phyloP scores from a whole-genome alignment of 768 basidiomycete genomes.

The Bullera alba region DNA sequence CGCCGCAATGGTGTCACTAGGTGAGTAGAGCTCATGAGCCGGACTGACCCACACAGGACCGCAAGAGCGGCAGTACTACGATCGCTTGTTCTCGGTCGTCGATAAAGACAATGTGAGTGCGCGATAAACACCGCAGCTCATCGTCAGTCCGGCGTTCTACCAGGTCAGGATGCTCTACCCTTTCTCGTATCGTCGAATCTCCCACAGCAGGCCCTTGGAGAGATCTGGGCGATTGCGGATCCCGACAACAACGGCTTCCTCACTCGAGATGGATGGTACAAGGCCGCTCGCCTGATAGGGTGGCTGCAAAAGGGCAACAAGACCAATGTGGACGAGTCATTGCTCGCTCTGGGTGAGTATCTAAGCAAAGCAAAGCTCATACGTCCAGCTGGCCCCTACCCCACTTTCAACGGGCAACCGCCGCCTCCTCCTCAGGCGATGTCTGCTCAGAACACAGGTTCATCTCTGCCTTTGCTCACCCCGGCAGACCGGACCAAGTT shows the following conservation, averaged over 20 bases:
- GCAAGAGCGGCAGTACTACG: conserved; percentile 43
- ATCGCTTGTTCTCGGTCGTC: conserved; percentile 37
- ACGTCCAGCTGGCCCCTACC: conserved; percentile 67
- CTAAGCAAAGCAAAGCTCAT: neutral
- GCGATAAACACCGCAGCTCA: neutral
- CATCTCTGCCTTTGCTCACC: conserved; percentile 60
- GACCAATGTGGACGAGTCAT: conserved; percentile 54
- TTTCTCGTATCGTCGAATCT: conserved; percentile 79
- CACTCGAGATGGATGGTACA: conserved; percentile 75
- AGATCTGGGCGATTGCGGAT: conserved; percentile 91
- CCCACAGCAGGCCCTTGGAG: conserved; percentile 67
- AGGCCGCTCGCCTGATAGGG: conserved; percentile 83
- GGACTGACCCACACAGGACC: conserved; percentile 34
- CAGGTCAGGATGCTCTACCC: conserved; percentile 83
- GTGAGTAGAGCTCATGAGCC: too few relatives aligned
- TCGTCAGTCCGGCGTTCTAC: conserved; percentile 33
- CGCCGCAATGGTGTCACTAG: too few relatives aligned
- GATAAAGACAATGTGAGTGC: conserved; percentile 40
- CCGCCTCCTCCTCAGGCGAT: conserved; percentile 51
- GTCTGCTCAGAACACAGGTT: conserved; percentile 43
- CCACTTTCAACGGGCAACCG: conserved; percentile 63
- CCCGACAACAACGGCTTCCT: conserved; percentile 89
- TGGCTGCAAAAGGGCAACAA: conserved; percentile 79
- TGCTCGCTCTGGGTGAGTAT: conserved; percentile 64
- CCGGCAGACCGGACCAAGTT: conserved; percentile 80